These are phyloP conservation scores for Aspergillus brasiliensis DNA, from an alignment of 2,329 filamentous ascomycete species.

Conservation along the genomic window DNA sequence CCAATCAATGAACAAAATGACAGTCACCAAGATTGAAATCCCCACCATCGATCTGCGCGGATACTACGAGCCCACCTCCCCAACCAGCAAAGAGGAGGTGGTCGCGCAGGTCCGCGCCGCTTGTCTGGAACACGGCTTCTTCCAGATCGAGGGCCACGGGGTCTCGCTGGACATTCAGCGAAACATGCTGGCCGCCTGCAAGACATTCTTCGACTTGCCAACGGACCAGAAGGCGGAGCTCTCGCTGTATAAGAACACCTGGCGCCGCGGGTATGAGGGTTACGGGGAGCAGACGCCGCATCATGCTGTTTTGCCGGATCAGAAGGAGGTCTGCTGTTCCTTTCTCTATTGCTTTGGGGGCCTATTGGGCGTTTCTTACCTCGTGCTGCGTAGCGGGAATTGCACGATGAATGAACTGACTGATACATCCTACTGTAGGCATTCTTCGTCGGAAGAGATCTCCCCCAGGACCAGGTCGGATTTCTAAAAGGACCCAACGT, in stretches of 20 bases:
- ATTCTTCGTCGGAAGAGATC: slow-evolving; percentile 9
- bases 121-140: slow-evolving; percentile 54
- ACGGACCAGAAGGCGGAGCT: slow-evolving; percentile 23
- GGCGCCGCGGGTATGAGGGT: slow-evolving; percentile 30
- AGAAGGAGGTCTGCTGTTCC: slow-evolving; percentile 25
- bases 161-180: slow-evolving; percentile 46
- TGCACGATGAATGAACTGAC: no score
- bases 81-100: slow-evolving; percentile 15
- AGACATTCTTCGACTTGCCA: slow-evolving; percentile 52
- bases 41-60: slow-evolving; percentile 7
- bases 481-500: slow-evolving; percentile 32
- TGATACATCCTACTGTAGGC: no score
- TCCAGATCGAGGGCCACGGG: slow-evolving; percentile 54
- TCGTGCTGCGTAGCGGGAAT: no score
- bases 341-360: no score
- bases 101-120: slow-evolving; percentile 45
- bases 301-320: slow-evolving; percentile 25
- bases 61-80: slow-evolving; percentile 3
- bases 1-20: no score
- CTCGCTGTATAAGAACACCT: slow-evolving; percentile 25
- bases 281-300: slow-evolving; percentile 20
- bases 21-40: not conserved
- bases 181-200: slow-evolving; percentile 42
- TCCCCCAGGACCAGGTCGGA: no score
- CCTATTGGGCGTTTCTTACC: no score